phyloP scores from a whole-genome alignment of 805 yeast species.

The Starmerella sirachaensis region DNA sequence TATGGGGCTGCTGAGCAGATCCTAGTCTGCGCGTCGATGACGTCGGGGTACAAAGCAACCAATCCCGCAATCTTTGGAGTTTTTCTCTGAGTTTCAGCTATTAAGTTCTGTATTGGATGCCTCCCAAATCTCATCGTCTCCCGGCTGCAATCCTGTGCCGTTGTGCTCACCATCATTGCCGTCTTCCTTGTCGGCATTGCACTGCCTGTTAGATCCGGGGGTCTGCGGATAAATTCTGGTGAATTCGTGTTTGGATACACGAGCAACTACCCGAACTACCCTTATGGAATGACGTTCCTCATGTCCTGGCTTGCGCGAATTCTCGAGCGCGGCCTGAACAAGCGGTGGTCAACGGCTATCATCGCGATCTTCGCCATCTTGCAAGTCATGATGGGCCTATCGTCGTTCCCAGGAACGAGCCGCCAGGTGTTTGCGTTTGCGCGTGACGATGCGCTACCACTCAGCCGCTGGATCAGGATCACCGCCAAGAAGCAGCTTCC shows the following conservation, averaged over 20 bases:
- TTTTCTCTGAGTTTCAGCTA: conserved; percentile 47
- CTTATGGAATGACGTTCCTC: conserved; percentile 45
- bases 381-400: conserved; percentile 55
- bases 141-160: conserved; percentile 47
- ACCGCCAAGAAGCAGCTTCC: conserved; percentile 46
- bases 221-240: conserved; percentile 36
- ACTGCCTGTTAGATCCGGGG: conserved; percentile 42
- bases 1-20: conserved; percentile 41
- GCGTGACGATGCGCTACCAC: conserved; percentile 63
- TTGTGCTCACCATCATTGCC: conserved; percentile 40
- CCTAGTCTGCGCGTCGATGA: conserved; percentile 28
- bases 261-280: conserved; percentile 43
- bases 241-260: conserved; percentile 43
- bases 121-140: conserved; percentile 47
- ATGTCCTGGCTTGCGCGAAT: conserved; percentile 51
- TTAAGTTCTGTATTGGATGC: conserved; percentile 44
- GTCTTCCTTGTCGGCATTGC: conserved; percentile 49
- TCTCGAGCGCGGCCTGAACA: conserved; percentile 49
- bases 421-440: conserved; percentile 68
- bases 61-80: conserved; percentile 49
- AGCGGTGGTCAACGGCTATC: conserved; percentile 50
- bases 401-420: conserved; percentile 50
- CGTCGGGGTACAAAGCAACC: conserved; percentile 38
- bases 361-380: conserved; percentile 47
- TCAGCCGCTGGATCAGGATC: conserved; percentile 41